phyloP scores from a whole-genome alignment of 139 green algal genomes.

The Monoraphidium neglectum region DNA sequence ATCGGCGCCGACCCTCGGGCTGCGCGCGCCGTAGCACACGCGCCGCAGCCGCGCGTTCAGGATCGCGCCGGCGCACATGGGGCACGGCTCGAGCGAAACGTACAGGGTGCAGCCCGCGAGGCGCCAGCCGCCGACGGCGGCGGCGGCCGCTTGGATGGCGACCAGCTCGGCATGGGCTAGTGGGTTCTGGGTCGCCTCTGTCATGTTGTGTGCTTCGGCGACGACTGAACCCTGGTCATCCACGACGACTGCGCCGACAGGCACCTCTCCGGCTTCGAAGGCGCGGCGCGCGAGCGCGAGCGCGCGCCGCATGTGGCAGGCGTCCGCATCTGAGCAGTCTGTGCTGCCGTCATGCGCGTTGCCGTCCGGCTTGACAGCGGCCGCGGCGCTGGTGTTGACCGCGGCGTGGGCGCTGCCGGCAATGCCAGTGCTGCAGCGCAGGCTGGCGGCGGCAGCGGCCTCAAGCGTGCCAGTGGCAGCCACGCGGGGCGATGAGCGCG shows the following conservation, averaged over 20 bases:
- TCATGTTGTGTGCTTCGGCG: conserved; percentile 62
- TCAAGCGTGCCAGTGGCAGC: too few relatives aligned
- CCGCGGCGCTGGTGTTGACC: too few relatives aligned
- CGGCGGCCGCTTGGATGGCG: conserved; percentile 59
- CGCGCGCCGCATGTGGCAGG: conserved; percentile 53
- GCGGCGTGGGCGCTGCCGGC: too few relatives aligned
- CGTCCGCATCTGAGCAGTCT: conserved; percentile 21
- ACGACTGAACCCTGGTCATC: conserved; percentile 37
- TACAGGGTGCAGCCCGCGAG: conserved; percentile 85
- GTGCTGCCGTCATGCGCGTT: not conserved
- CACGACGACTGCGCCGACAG: conserved; percentile 84
- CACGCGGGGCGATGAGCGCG: too few relatives aligned
- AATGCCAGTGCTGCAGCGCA: too few relatives aligned
- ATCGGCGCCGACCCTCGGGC: conserved; percentile 80
- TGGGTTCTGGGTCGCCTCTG: conserved; percentile 56
- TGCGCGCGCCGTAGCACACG: conserved; percentile 88
- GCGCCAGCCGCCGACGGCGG: conserved; percentile 58
- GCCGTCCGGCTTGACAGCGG: too few relatives aligned
- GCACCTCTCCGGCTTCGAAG: conserved; percentile 68
- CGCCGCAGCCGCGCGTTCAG: conserved; percentile 77
- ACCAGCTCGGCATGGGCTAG: conserved; percentile 90
- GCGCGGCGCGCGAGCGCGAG: conserved; percentile 46
- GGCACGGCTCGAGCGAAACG: conserved; percentile 92
- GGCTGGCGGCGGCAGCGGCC: too few relatives aligned
- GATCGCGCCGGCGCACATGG: conserved; percentile 95